phyloP scores from a whole-genome alignment of 306 rosid species.

The Vicia faba region DNA sequence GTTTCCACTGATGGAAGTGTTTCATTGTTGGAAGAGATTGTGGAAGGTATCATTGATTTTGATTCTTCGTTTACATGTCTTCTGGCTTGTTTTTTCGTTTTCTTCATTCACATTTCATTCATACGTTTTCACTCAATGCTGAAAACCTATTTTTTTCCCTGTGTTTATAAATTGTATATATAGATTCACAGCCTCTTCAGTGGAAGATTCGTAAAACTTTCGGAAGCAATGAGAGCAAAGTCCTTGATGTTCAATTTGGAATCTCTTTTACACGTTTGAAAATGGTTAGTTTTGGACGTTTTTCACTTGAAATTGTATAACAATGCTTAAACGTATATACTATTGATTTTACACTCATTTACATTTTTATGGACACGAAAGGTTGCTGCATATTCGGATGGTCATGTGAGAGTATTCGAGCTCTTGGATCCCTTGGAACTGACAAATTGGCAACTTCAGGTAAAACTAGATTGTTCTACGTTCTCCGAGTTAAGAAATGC shows the following conservation, averaged over 20 bases:
- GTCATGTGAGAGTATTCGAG: slow-evolving; percentile 70
- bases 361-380: slow-evolving; percentile 36
- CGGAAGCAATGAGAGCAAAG: slow-evolving; percentile 54
- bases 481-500: slow-evolving; percentile 1
- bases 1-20: slow-evolving; percentile 64
- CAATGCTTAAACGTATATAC: not conserved
- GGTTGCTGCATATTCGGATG: slow-evolving; percentile 83
- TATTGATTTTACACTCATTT: slow-evolving; percentile 18
- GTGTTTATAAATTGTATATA: not conserved
- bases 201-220: slow-evolving; percentile 85
- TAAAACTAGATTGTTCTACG: slow-evolving; percentile 38
- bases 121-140: not conserved
- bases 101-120: not conserved
- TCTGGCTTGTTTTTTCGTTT: not conserved
- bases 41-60: slow-evolving; percentile 54
- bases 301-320: not conserved
- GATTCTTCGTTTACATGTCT: slow-evolving; percentile 1
- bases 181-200: slow-evolving; percentile 71
- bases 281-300: slow-evolving; percentile 58
- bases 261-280: slow-evolving; percentile 60
- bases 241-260: slow-evolving; percentile 85
- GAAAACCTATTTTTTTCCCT: not conserved
- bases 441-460: slow-evolving; percentile 95
- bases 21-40: slow-evolving; percentile 76
- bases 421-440: slow-evolving; percentile 79